These are phyloP conservation scores for Hericium coralloides DNA, from an alignment of 768 basidiomycete genomes.

Conservation along the genomic window DNA sequence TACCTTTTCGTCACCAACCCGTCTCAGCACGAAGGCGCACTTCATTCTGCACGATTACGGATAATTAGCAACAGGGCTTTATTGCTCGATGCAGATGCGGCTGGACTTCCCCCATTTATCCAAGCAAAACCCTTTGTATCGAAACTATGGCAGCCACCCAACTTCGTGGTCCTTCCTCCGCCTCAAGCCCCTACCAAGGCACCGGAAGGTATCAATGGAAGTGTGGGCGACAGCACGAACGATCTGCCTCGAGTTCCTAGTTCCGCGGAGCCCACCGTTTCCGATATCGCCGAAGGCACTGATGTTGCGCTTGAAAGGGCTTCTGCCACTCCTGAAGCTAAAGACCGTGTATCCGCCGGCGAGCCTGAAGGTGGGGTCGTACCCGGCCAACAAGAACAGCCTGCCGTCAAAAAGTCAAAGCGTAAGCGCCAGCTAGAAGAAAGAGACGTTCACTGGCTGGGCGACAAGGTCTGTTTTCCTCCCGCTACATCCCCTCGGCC, in stretches of 20 bases:
- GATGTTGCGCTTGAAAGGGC: too few species aligned
- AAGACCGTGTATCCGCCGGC: neutral
- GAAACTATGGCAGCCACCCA: slow-evolving; percentile 58
- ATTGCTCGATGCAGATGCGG: slow-evolving; percentile 41
- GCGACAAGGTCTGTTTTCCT: slow-evolving; percentile 58
- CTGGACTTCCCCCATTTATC: slow-evolving; percentile 64
- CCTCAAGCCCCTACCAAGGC: neutral
- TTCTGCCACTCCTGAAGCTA: neutral
- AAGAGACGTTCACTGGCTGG: slow-evolving; percentile 45
- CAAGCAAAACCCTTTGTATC: slow-evolving; percentile 61
- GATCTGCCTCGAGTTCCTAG: too few species aligned
- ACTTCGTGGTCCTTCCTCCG: slow-evolving; percentile 24
- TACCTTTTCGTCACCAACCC: slow-evolving; percentile 70
- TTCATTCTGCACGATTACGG: slow-evolving; percentile 58
- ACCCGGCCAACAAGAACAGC: too few species aligned
- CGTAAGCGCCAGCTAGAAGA: slow-evolving; percentile 36
- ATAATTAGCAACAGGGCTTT: slow-evolving; percentile 72
- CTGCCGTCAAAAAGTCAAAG: slow-evolving; percentile 18
- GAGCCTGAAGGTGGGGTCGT: neutral
- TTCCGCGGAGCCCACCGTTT: too few species aligned
- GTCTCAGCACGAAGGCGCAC: slow-evolving; percentile 49
- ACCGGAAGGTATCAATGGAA: too few species aligned
- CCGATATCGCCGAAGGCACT: too few species aligned
- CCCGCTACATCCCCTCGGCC: neutral
- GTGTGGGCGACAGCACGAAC: too few species aligned